Evolutionary conservation across 139 green algal species (phyloP), one percentile per base, ranked within the genome.

Genomic region (Chlorella sp.): DNA sequence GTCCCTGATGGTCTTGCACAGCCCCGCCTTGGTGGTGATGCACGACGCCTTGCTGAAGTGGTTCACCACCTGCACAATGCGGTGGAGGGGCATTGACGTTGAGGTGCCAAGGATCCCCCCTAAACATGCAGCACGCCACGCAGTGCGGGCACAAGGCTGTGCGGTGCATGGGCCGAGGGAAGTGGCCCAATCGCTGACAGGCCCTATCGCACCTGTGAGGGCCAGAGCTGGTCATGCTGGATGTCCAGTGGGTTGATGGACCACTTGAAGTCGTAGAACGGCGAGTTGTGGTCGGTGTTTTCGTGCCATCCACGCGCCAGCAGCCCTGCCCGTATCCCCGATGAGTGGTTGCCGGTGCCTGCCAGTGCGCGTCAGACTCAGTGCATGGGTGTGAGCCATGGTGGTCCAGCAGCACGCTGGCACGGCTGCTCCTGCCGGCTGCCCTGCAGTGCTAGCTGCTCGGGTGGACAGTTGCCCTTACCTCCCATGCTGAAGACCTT

Each of bases 221-320:
- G 69, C 69, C 49, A 69, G 59, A 86, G 62, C 26, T 32, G 29
- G 1, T 76, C 70, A 55, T 71, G 73, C n/a, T 79, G 63, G 50
- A 86, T 82, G 32, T 82, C 75, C 60, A 70, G 70, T 2, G 77
- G 76, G 27, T 77, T 77, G 31, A 75, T 69, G 61, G 77, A 24
- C 66, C 75, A 86, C 31, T 86, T 86, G 35, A 83, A 67, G 70
- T 86, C 77, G 59, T 83, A 86, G 77, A 76, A 81, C 5, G 61
- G 67, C 31, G 69, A 77, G 65, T 78, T 74, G 31, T 73, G 71
- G 61, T 86, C 80, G 5, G 70, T 65, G 67, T 86, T 86, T 65
- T 86, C 80, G 0, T 69, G 70, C 77, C 77, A 86, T 1, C 80
- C 80, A 3, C 80, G 72, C 5, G 70, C 64, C 55, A 83, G 49